phyloP scores from a whole-genome alignment of 305 asterid species.

The Fraxinus angustifolia region DNA sequence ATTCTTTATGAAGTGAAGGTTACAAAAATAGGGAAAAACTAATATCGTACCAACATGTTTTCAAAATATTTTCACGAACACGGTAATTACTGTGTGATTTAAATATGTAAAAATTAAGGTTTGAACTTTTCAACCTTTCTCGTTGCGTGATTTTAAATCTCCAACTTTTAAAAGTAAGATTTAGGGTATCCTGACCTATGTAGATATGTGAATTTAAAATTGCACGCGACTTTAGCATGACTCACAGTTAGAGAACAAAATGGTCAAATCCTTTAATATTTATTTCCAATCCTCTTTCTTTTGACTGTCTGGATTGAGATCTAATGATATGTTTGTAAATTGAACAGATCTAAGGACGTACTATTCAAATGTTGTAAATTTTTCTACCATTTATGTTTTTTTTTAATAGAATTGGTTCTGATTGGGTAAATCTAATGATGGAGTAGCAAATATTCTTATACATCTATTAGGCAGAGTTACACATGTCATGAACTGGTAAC shows the following conservation, averaged over 20 bases:
- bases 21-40: too few relatives aligned
- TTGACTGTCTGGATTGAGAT: neutral
- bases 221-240: neutral
- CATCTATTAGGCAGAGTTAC: neutral
- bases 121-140: neutral
- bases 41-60: too few relatives aligned
- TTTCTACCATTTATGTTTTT: neutral
- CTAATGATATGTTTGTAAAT: neutral
- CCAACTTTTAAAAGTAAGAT: neutral
- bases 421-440: too few relatives aligned
- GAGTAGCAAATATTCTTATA: neutral
- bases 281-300: neutral
- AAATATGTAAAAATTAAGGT: too few relatives aligned
- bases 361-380: neutral
- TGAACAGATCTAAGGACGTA: neutral
- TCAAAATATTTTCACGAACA: too few relatives aligned
- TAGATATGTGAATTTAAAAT: neutral
- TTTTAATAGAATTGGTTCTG: neutral
- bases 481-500: neutral
- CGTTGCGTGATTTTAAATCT: neutral
- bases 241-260: neutral
- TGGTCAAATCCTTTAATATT: neutral
- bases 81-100: too few relatives aligned
- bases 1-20: too few relatives aligned
- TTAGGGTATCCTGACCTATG: neutral